Percentiles rank a stretch among this genome's conserved stretches.
These are phyloP conservation scores for Talaromyces trachyspermus DNA, from an alignment of 495 filamentous ascomycete species.

Conservation along the genomic window DNA sequence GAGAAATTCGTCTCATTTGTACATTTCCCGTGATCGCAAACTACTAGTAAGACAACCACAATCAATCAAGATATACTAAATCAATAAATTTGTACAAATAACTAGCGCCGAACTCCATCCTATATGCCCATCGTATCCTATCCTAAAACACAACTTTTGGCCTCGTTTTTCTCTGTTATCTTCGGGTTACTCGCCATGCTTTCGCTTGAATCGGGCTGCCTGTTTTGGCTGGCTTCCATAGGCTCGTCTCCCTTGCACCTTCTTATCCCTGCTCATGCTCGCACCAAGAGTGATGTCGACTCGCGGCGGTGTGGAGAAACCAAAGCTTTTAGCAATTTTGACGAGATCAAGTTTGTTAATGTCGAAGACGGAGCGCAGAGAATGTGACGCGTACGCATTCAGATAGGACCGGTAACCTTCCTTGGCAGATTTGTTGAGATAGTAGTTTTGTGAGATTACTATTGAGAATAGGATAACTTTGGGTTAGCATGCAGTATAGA, in stretches of 20 bases:
- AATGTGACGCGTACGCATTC: constrained; percentile 89
- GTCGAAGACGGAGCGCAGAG: constrained; percentile 83
- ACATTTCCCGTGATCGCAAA: neutral
- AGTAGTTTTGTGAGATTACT: constrained; percentile 12
- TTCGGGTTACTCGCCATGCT: constrained; percentile 17
- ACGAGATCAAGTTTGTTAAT: constrained; percentile 86
- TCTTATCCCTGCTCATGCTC: constrained; percentile 85
- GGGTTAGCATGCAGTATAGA: neutral
- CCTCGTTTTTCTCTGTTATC: neutral
- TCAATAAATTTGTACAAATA: neutral
- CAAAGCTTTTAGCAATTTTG: constrained; percentile 92
- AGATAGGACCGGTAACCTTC: constrained; percentile 77
- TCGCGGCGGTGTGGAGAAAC: constrained; percentile 79
- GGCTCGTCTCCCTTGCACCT: constrained; percentile 60
- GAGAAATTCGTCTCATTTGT: neutral
- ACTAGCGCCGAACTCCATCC: constrained; percentile 2
- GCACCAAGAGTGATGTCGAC: constrained; percentile 85
- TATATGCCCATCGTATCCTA: constrained; percentile 3
- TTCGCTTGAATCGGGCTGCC: constrained; percentile 42
- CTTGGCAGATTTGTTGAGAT: constrained; percentile 47
- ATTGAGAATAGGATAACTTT: neutral
- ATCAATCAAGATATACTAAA: neutral
- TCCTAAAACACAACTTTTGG: neutral
- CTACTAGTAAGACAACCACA: neutral
- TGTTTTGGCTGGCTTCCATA: constrained; percentile 68